These are phyloP conservation scores for Acer campestre DNA, from an alignment of 345 rosid species.

Conservation along the genomic window DNA sequence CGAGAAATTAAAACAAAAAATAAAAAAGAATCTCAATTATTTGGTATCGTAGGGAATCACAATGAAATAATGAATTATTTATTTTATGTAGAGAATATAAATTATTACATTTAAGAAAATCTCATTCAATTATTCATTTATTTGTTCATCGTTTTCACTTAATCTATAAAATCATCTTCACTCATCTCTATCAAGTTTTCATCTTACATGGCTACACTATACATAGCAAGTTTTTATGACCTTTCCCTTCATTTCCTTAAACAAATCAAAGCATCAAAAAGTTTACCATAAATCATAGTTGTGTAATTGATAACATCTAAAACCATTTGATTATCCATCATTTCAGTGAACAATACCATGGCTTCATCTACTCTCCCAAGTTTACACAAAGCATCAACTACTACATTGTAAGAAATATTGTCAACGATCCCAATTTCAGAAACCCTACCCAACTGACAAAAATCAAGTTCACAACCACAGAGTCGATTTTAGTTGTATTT, in stretches of 20 bases:
- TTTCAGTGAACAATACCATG: slow-evolving; percentile 46
- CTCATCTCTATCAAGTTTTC: too few species aligned
- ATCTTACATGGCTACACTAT: too few species aligned
- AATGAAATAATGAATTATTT: too few species aligned
- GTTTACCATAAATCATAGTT: slow-evolving; percentile 60
- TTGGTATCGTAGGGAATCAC: too few species aligned
- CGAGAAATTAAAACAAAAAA: too few species aligned
- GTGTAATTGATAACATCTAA: slow-evolving; percentile 69
- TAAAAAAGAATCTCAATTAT: too few species aligned
- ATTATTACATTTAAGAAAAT: too few species aligned
- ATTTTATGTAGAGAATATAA: too few species aligned
- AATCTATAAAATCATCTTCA: too few species aligned
- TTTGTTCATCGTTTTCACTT: too few species aligned
- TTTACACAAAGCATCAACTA: slow-evolving; percentile 60
- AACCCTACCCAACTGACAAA: slow-evolving; percentile 45
- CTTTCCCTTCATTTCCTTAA: slow-evolving; percentile 53
- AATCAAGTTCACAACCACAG: slow-evolving; percentile 41
- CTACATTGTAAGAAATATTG: slow-evolving; percentile 49
- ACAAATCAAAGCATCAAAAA: slow-evolving; percentile 50
- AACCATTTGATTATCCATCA: slow-evolving; percentile 49
- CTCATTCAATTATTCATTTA: too few species aligned
- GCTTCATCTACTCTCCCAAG: slow-evolving; percentile 67
- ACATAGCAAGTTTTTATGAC: slow-evolving; percentile 15
- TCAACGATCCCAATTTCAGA: slow-evolving; percentile 50
- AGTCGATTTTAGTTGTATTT: too few species aligned